Evolutionary conservation across 148 eudicot species (phyloP).

Genomic region (Cornus kousa): DNA sequence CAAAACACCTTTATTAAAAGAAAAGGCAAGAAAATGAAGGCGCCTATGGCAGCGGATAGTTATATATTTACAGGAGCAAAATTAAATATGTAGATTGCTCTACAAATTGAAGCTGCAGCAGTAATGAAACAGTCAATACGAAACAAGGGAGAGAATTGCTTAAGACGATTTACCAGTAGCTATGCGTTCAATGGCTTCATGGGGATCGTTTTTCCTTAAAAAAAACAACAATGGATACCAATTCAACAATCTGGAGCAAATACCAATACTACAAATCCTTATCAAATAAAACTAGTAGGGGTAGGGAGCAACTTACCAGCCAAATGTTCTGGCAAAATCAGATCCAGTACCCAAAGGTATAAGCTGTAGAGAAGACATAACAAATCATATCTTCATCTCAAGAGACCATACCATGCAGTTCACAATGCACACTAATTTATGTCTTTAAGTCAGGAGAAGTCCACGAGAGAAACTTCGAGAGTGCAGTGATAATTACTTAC

Average conservation of each 20-base stretch:
- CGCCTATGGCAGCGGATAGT: background rate
- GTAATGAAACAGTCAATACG: background rate
- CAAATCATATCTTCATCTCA: background rate
- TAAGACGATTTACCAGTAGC: conserved; percentile 63
- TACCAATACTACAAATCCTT: background rate
- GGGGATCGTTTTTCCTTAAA: conserved; percentile 83
- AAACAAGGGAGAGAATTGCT: conserved; percentile 1
- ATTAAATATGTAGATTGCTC: background rate
- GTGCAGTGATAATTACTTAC: conserved; percentile 47
- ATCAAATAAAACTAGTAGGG: conserved; percentile 7
- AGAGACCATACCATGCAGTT: conserved; percentile 11
- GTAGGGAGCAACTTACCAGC: conserved; percentile 58
- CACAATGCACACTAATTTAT: conserved; percentile 7
- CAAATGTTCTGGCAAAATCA: conserved; percentile 91
- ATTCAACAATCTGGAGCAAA: conserved; percentile 7
- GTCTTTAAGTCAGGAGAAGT: conserved; percentile 6
- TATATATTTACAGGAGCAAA: background rate
- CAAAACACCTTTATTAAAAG: conserved; percentile 30
- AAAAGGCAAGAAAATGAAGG: background rate
- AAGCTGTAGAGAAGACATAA: conserved; percentile 50
- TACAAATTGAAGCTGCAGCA: background rate
- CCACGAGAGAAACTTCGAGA: background rate
- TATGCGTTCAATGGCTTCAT: conserved; percentile 84
- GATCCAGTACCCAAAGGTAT: conserved; percentile 98
- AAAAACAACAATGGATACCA: conserved; percentile 16